phyloP scores from a whole-genome alignment of 176 grass and related monocot species.

The Rhynchospora tenuis region DNA sequence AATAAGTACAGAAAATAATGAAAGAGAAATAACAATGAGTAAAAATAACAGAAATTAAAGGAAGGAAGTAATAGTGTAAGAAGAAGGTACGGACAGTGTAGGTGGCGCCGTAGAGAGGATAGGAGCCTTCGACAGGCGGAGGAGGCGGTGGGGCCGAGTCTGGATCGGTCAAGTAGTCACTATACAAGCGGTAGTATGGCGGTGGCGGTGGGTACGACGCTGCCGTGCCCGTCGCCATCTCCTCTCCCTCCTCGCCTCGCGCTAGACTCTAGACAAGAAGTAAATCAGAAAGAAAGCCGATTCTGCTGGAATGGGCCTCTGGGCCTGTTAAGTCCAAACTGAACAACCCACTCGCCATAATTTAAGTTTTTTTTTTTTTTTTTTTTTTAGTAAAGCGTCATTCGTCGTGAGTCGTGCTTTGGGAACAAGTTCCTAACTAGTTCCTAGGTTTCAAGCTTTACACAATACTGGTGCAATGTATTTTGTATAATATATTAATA shows the following conservation, averaged over 20 bases:
- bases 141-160: constrained; percentile 62
- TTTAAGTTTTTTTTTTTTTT: background rate
- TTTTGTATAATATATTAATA: too few relatives aligned
- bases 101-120: constrained; percentile 50
- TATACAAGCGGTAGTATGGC: constrained; percentile 79
- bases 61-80: background rate
- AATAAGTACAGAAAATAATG: background rate
- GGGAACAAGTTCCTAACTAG: background rate
- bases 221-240: constrained; percentile 48
- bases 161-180: constrained; percentile 58
- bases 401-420: background rate
- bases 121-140: constrained; percentile 39
- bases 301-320: background rate
- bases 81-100: constrained; percentile 48
- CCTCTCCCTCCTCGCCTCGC: background rate
- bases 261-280: background rate
- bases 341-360: background rate
- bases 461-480: too few relatives aligned
- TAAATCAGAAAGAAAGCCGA: background rate
- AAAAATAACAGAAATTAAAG: background rate
- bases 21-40: background rate
- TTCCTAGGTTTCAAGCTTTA: background rate
- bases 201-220: constrained; percentile 71
- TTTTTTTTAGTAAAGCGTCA: background rate
- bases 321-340: background rate